phyloP scores from a whole-genome alignment of 164 flowering plant species.

The Nelumbo lutea region DNA sequence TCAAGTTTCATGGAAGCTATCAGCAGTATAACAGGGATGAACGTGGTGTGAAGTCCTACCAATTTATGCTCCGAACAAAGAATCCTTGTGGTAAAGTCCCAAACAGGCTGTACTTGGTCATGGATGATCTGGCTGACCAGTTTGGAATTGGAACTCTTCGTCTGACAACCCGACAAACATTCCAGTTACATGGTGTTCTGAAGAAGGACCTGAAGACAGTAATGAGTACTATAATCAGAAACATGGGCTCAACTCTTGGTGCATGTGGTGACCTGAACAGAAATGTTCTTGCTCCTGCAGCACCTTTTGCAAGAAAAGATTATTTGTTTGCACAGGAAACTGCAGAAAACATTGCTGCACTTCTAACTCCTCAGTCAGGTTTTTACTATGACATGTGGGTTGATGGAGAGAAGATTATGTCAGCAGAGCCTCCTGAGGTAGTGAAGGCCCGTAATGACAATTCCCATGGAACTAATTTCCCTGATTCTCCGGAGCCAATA shows the following conservation, averaged over 20 bases:
- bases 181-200: constrained; percentile 96
- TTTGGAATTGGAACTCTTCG: constrained; percentile 97
- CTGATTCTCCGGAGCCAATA: constrained; percentile 94
- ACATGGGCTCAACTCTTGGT: constrained; percentile 97
- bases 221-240: constrained; percentile 75
- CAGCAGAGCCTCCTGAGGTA: constrained; percentile 93
- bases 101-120: constrained; percentile 78
- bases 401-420: constrained; percentile 83
- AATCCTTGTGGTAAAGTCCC: constrained; percentile 95
- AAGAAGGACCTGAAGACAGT: constrained; percentile 92
- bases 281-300: constrained; percentile 99
- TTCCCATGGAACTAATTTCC: constrained; percentile 92
- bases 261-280: constrained; percentile 99
- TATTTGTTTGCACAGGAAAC: constrained; percentile 88
- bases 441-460: constrained; percentile 89
- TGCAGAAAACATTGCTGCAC: constrained; percentile 93
- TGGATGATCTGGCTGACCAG: constrained; percentile 95
- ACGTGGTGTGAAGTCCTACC: constrained; percentile 69
- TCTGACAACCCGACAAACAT: constrained; percentile 92
- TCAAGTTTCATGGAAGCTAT: constrained; percentile 99
- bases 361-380: constrained; percentile 92
- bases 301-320: constrained; percentile 79
- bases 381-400: constrained; percentile 98
- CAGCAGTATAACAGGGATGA: constrained; percentile 81
- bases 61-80: constrained; percentile 96